Evolutionary conservation across 306 rosid species (phyloP).

Genomic region (Lathyrus sativus): DNA sequence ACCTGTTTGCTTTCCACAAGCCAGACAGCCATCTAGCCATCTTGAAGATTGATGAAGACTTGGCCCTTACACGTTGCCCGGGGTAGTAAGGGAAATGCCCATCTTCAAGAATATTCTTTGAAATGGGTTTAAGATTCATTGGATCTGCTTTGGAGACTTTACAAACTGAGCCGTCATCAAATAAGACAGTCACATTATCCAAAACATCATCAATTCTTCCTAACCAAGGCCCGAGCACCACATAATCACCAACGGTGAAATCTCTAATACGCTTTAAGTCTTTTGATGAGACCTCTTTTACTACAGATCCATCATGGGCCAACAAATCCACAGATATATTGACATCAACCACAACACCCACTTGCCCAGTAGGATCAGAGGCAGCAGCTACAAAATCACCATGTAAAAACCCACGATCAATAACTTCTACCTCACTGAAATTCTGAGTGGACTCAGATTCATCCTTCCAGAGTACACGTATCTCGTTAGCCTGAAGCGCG

Average conservation of each 20-base stretch:
- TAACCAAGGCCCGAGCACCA: constrained; percentile 92
- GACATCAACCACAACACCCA: constrained; percentile 96
- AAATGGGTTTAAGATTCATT: constrained; percentile 80
- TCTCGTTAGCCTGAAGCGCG: constrained; percentile 72
- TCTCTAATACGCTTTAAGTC: constrained; percentile 86
- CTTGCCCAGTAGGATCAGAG: constrained; percentile 89
- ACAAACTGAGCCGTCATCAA: constrained; percentile 95
- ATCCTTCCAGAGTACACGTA: constrained; percentile 89
- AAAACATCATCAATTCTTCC: constrained; percentile 95
- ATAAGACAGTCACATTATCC: constrained; percentile 92
- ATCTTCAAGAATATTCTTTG: constrained; percentile 84
- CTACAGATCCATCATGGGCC: constrained; percentile 66
- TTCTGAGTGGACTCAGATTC: constrained; percentile 75
- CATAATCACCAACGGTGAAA: constrained; percentile 92
- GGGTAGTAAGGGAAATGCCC: constrained; percentile 97
- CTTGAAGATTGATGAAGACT: constrained; percentile 91
- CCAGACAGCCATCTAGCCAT: constrained; percentile 96
- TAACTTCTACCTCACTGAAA: constrained; percentile 58
- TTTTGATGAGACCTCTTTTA: constrained; percentile 71
- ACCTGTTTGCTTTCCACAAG: constrained; percentile 89
- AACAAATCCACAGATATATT: constrained; percentile 73
- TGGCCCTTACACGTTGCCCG: constrained; percentile 94
- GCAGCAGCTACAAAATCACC: constrained; percentile 92
- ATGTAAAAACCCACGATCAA: constrained; percentile 92
- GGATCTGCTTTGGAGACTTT: constrained; percentile 92